Conservation (phyloP, 768 basidiomycete species). For the Psilocybe cubensis region DNA sequence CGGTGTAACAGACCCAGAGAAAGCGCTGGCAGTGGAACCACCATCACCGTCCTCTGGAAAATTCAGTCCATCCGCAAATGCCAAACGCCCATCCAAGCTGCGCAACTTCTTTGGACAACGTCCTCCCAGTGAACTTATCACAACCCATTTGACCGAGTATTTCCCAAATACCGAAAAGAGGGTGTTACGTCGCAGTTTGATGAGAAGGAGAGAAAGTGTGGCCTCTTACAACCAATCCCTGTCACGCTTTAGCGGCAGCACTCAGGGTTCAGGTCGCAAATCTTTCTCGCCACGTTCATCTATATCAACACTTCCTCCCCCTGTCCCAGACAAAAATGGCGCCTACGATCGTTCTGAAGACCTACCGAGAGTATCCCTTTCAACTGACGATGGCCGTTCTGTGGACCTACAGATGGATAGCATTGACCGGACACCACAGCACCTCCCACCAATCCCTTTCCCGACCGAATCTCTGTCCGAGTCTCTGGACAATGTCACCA, state of each 20-base stretch:
- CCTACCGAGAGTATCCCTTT: slow-evolving; percentile 74
- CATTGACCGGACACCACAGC: slow-evolving; percentile 48
- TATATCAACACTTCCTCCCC: slow-evolving; percentile 50
- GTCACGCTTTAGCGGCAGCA: slow-evolving; percentile 68
- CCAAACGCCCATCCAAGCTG: slow-evolving; percentile 67
- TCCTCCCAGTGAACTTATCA: slow-evolving; percentile 96
- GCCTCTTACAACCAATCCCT: slow-evolving; percentile 53
- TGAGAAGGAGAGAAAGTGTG: slow-evolving; percentile 60
- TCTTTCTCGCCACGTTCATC: slow-evolving; percentile 48
- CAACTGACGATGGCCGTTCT: slow-evolving; percentile 71
- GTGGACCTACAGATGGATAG: slow-evolving; percentile 60
- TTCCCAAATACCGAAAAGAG: slow-evolving; percentile 95
- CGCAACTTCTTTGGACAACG: slow-evolving; percentile 98
- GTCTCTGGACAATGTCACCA: slow-evolving; percentile 66
- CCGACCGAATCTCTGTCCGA: slow-evolving; percentile 81
- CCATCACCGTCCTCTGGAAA: slow-evolving; percentile 50
- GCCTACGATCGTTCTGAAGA: slow-evolving; percentile 39
- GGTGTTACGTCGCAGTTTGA: slow-evolving; percentile 89
- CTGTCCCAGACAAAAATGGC: slow-evolving; percentile 38
- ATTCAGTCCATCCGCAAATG: slow-evolving; percentile 38
- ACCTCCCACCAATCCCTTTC: slow-evolving; percentile 80
- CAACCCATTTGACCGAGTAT: slow-evolving; percentile 91
- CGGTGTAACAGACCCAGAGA: slow-evolving; percentile 83
- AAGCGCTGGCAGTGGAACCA: slow-evolving; percentile 62
- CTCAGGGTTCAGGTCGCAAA: slow-evolving; percentile 50